Conservation (phyloP, 106 monocot genomes). For the Dendrobium chrysotoxum region DNA sequence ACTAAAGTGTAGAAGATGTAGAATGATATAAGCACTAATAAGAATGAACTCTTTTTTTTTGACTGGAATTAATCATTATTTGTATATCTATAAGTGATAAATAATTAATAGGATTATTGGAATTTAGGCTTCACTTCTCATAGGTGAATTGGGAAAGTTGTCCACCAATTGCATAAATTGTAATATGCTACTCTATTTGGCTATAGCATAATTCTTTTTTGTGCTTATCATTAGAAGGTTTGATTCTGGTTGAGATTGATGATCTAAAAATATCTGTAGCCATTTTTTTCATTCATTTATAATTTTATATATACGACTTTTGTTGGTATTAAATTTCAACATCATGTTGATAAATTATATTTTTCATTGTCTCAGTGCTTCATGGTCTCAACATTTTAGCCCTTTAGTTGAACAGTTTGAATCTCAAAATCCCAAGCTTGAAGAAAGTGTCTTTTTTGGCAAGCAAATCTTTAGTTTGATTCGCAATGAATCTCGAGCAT, state of each 20-base stretch:
- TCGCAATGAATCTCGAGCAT: no score
- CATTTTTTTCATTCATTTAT: no score
- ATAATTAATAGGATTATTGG: not conserved
- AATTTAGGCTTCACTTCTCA: not conserved
- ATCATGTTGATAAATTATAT: no score
- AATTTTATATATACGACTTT: no score
- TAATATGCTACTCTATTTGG: not conserved
- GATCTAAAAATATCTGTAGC: no score
- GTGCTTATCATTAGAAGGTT: no score
- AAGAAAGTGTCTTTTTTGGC: not conserved
- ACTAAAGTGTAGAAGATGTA: not conserved
- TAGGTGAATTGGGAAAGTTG: not conserved
- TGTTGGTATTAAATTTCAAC: no score
- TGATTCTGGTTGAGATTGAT: no score
- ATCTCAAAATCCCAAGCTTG: not conserved
- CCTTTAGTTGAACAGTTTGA: no score
- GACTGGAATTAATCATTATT: not conserved
- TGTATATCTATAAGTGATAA: not conserved
- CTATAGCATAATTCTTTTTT: not conserved
- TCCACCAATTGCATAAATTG: not conserved
- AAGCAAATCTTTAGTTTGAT: no score
- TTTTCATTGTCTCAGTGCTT: no score
- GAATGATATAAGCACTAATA: not conserved
- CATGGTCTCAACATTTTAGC: no score
- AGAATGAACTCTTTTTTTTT: not conserved